Evolutionary conservation across 306 rosid species (phyloP), one percentile per base, ranked within the genome.

Genomic region (Elaeagnus macrophylla): DNA sequence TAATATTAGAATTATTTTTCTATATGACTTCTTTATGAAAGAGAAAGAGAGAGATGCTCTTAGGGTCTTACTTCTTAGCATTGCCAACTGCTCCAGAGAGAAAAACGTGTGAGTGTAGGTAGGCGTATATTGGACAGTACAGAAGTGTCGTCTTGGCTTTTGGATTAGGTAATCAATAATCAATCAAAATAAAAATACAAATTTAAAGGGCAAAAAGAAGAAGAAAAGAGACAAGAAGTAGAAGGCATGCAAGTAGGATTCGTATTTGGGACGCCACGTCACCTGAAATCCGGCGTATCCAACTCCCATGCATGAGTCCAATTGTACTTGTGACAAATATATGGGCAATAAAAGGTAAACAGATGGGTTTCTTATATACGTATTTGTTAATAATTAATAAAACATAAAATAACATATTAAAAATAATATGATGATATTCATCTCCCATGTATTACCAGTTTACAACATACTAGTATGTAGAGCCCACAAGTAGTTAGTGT

Each of bases 211-310:
- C n/a, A 37, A 47, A 37, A 10, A 9, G 41, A 14, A 38, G 47
- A 18, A 16, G 18, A 10, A 36, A 10, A 45, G 14, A 14, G 36
- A 48, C n/a, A 57, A 11, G 9, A 51, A 20, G 20, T 16, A 48
- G 44, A 10, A 50, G 25, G 49, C 61, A 13, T 42, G 57, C 62
- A 73, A 37, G 58, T 36, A 16, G 61, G 53, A 60, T 58, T 56
- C 80, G 61, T 70, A 54, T 12, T 70, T 42, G 60, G 66, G 54
- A 70, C 72, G 73, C 70, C 76, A 75, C 73, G 73, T 57, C 80
- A 66, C 80, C 65, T 37, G 49, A 65, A 70, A 61, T 37, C 68
- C 73, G 76, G 59, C 80, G 70, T 42, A 65, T 66, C 80, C 70
- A 47, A 61, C 76, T 75, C 73, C 70, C 42, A 62, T 70, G 69